Percentiles rank a stretch among this genome's conserved stretches.
phyloP scores from a whole-genome alignment of 371 early-diverging fungal genomes.

The Encephalitozoon cuniculi region DNA sequence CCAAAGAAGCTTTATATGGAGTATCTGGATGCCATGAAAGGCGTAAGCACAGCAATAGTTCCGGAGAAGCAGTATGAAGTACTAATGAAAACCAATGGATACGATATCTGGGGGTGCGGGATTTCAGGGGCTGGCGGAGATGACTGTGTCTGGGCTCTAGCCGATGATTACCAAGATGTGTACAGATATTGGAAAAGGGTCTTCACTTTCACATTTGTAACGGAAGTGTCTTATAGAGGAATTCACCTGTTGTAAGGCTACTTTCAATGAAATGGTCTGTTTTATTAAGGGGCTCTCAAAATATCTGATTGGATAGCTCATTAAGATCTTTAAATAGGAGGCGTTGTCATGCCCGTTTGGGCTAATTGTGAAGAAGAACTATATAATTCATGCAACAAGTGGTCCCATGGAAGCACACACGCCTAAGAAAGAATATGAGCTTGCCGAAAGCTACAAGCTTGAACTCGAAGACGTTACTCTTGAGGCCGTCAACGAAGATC shows the following conservation, averaged over 20 bases:
- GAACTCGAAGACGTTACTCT: not conserved
- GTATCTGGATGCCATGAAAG: constrained; percentile 11
- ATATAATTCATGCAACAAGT: not conserved
- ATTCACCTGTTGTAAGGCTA: not conserved
- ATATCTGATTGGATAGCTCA: not conserved
- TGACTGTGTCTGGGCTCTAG: constrained; percentile 32
- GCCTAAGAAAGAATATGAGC: not conserved
- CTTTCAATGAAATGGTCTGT: too few relatives aligned
- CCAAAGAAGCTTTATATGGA: constrained; percentile 2
- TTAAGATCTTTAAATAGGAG: not conserved
- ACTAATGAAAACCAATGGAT: constrained; percentile 18
- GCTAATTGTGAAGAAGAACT: not conserved
- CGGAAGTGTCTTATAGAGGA: not conserved
- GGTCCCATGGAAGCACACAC: not conserved
- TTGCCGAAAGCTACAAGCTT: not conserved
- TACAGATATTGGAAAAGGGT: not conserved
- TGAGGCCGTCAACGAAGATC: constrained; percentile 16
- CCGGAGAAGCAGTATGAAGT: constrained; percentile 27
- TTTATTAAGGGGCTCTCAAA: too few relatives aligned
- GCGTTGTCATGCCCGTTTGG: not conserved
- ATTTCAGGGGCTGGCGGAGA: constrained; percentile 40
- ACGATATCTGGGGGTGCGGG: constrained; percentile 32
- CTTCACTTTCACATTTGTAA: not conserved
- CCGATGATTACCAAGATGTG: not conserved
- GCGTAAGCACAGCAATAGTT: constrained; percentile 4